Conservation (phyloP, 495 filamentous ascomycete species). For the Parathielavia appendiculata region DNA sequence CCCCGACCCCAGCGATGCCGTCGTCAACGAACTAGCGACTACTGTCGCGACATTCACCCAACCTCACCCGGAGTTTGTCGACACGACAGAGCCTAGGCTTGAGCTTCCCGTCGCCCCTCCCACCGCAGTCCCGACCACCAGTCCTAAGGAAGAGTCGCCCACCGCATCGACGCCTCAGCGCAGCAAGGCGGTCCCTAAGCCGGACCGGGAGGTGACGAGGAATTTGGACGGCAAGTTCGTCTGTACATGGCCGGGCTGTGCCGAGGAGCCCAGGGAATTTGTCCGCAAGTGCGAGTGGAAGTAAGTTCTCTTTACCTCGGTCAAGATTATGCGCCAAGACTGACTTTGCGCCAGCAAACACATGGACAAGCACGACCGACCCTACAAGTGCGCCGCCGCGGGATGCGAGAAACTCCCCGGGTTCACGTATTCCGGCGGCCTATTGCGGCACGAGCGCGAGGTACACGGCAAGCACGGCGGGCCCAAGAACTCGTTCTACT, state of each 20-base stretch:
- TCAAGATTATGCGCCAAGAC: slow-evolving; percentile 3
- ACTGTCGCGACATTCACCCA: slow-evolving; percentile 27
- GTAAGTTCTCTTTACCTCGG: slow-evolving; percentile 48
- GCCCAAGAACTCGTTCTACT: slow-evolving; percentile 71
- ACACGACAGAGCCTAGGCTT: slow-evolving; percentile 22
- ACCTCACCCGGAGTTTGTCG: slow-evolving; percentile 18
- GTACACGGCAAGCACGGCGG: slow-evolving; percentile 84
- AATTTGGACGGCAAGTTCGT: slow-evolving; percentile 64
- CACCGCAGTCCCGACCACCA: slow-evolving; percentile 10
- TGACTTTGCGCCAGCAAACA: slow-evolving; percentile 60
- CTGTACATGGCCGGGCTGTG: slow-evolving; percentile 61
- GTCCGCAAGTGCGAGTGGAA: slow-evolving; percentile 86
- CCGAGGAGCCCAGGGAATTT: slow-evolving; percentile 55
- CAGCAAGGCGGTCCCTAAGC: slow-evolving; percentile 47
- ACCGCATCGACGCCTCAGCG: slow-evolving; percentile 31
- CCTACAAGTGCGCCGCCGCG: slow-evolving; percentile 72
- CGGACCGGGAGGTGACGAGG: slow-evolving; percentile 44
- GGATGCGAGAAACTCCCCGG: slow-evolving; percentile 85
- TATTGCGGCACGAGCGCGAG: slow-evolving; percentile 83
- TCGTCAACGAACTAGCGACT: slow-evolving; percentile 28
- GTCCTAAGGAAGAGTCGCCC: slow-evolving; percentile 26
- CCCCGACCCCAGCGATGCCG: slow-evolving; percentile 30
- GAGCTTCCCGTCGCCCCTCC: slow-evolving; percentile 15
- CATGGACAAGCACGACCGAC: slow-evolving; percentile 94
- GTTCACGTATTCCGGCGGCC: slow-evolving; percentile 88